Evolutionary conservation across 129 eudicot species (phyloP).

Genomic region (Erigeron canadensis): DNA sequence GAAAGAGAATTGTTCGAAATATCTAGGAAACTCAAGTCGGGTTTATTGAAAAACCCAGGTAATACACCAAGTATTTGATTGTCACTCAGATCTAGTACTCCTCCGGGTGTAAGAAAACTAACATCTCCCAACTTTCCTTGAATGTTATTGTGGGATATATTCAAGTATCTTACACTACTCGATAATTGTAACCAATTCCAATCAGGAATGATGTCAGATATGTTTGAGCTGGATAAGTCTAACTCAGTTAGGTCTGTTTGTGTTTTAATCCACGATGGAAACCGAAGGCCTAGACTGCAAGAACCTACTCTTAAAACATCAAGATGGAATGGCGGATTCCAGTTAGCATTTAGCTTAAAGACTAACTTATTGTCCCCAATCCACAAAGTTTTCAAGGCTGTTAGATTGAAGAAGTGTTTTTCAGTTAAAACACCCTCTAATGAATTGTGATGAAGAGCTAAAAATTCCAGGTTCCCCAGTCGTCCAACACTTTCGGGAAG

Average conservation of each 20-base stretch:
- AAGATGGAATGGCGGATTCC: slow-evolving; percentile 23
- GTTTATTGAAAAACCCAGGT: slow-evolving; percentile 15
- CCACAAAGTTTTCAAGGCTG: slow-evolving; percentile 6
- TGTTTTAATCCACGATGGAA: slow-evolving; percentile 15
- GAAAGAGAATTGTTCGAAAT: slow-evolving; percentile 32
- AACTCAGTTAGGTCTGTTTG: background rate
- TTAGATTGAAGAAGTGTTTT: slow-evolving; percentile 13
- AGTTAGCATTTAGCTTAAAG: slow-evolving; percentile 2
- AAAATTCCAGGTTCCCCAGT: background rate
- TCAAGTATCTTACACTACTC: background rate
- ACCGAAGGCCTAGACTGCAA: slow-evolving; percentile 11
- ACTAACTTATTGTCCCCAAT: slow-evolving; percentile 3
- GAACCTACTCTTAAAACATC: background rate
- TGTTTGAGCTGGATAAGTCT: slow-evolving; percentile 12
- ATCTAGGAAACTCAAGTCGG: slow-evolving; percentile 13
- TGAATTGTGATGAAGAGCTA: slow-evolving; percentile 15
- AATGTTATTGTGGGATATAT: slow-evolving; percentile 16
- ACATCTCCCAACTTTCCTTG: slow-evolving; percentile 22
- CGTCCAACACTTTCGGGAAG: slow-evolving; percentile 12
- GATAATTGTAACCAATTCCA: slow-evolving; percentile 14
- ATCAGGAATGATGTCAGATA: slow-evolving; percentile 13
- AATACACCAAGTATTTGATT: slow-evolving; percentile 15
- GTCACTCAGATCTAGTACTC: slow-evolving; percentile 22
- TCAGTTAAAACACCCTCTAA: slow-evolving; percentile 9
- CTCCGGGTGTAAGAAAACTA: slow-evolving; percentile 12